Evolutionary conservation across 305 asterid genomes (phyloP).

Genomic region (Fraxinus velutina): DNA sequence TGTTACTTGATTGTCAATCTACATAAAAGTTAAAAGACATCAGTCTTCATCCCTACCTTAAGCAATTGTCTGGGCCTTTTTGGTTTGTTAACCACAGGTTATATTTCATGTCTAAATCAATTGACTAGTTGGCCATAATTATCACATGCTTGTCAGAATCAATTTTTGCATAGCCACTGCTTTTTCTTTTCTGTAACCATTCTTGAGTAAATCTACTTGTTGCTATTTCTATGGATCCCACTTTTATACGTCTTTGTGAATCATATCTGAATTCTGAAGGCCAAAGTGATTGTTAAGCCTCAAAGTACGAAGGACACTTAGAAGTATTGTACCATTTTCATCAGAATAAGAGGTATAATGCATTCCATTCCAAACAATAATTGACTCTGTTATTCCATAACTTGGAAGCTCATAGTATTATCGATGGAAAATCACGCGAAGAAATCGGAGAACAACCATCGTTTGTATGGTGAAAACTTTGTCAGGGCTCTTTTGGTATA

Average conservation of each 20-base stretch:
- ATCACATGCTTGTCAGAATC: constrained; percentile 4
- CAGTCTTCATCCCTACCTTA: background rate
- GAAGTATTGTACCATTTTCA: constrained; percentile 26
- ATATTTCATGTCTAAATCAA: constrained; percentile 1
- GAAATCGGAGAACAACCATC: background rate
- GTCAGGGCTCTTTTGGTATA: background rate
- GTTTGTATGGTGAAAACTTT: background rate
- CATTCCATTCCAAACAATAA: constrained; percentile 28
- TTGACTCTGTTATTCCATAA: background rate
- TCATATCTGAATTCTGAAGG: background rate
- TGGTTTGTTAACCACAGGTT: background rate
- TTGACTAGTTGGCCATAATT: background rate
- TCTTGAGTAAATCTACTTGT: background rate
- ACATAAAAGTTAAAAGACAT: background rate
- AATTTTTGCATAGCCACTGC: constrained; percentile 3
- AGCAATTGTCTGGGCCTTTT: background rate
- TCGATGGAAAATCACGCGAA: background rate
- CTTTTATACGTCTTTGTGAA: background rate
- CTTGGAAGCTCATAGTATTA: background rate
- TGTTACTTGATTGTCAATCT: background rate
- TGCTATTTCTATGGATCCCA: background rate
- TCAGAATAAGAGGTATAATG: constrained; percentile 29
- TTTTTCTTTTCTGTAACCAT: background rate
- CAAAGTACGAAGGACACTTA: constrained; percentile 9
- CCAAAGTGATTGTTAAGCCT: background rate